Evolutionary conservation across 176 grass and related monocot species (phyloP).

Genomic region (Tillandsia fasciculata): DNA sequence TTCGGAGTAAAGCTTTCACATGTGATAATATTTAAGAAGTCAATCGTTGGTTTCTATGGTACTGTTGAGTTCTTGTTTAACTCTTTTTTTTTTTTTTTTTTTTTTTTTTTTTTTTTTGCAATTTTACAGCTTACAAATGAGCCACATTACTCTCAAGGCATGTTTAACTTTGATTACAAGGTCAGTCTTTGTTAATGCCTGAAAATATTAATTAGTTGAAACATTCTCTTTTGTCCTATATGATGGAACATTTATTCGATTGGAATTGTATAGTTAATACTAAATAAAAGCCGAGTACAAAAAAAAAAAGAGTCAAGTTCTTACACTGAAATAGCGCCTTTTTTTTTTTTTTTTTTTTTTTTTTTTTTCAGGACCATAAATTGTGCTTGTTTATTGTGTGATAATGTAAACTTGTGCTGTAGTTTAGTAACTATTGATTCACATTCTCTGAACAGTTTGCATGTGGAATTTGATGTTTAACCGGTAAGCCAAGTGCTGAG

Average conservation of each 20-base stretch:
- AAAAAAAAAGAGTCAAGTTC: too few species aligned
- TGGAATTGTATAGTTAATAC: neutral
- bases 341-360: too few species aligned
- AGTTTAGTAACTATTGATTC: too few species aligned
- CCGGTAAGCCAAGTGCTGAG: neutral
- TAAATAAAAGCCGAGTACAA: too few species aligned
- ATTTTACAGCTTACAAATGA: conserved; percentile 82
- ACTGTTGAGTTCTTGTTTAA: neutral
- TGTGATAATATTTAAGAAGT: neutral
- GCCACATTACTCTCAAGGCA: conserved; percentile 93
- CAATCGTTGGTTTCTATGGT: neutral
- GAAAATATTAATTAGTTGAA: neutral
- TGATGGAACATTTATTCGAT: neutral
- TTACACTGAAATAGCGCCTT: too few species aligned
- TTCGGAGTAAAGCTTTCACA: conserved; percentile 8
- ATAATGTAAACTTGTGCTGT: too few species aligned
- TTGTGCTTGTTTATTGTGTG: too few species aligned
- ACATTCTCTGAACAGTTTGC: too few species aligned
- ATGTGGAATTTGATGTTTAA: too few species aligned
- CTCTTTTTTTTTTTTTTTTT: neutral
- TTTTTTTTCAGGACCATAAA: too few species aligned
- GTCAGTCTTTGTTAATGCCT: conserved; percentile 22
- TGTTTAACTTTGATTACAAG: conserved; percentile 99
- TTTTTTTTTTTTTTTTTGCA: too few species aligned
- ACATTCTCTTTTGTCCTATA: neutral